Evolutionary conservation across 108 stramenopile species (phyloP), one percentile per base, ranked within the genome.

Genomic region (Skeletonema costatum): DNA sequence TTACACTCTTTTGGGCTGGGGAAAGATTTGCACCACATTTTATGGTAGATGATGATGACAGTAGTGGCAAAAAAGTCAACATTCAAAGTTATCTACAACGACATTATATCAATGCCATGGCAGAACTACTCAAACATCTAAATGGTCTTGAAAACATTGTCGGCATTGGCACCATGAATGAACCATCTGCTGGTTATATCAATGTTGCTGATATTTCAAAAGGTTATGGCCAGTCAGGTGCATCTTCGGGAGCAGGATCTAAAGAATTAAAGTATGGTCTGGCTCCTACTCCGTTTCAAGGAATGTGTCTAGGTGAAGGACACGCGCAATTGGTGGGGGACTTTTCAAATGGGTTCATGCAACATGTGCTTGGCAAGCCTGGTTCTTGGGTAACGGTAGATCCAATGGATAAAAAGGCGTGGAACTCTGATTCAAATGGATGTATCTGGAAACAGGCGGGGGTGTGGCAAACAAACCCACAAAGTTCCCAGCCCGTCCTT

Each of bases 1-100:
- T 82, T 19, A 82, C 85, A 2, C 51, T 86, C 0, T 86, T 86
- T 74, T 86, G 80, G 67, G 85, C 85, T 25, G 85, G 85, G 11
- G 72, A 86, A 41, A 21, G 66, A 56, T 83, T 66, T 67, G 81
- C 85, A 19, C 85, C 85, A 17, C 50, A 77, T 31, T 74, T 66
- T 36, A 32, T 39, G n/a, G 77, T 86, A 16, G 66, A 69, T 46
- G 56, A 2, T 56, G 50, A 19, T 53, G 31, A 32, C 4, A 32
- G 21, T 8, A 4, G 35, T 0, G 25, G 32, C 3, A 58, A 70
- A 41, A 51, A 69, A 16, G 48, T 74, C 53, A 64, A 76, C 50
- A 76, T 75, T 33, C 85, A 86, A 66, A 36, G 19, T 1, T 86
- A 56, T 66, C 56, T 86, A 1, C 85, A 82, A 69, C 53, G 33